These are phyloP conservation scores for Teratosphaeria gauchensis DNA, from an alignment of 2,329 filamentous ascomycete species.

Conservation along the genomic window DNA sequence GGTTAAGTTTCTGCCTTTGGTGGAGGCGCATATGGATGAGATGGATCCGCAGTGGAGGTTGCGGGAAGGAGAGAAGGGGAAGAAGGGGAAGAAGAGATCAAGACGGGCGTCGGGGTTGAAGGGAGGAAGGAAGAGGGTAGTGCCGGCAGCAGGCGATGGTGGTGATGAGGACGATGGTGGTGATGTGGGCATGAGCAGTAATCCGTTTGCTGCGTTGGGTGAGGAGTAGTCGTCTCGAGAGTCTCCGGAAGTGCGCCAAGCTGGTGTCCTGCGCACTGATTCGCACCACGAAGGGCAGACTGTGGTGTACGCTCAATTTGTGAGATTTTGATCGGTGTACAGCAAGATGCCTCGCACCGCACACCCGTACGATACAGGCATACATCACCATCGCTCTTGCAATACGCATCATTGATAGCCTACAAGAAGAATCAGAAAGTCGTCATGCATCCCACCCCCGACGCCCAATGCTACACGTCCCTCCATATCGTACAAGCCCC, in stretches of 20 bases:
- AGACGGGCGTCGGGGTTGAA: constrained; percentile 7
- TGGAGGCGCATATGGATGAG: not conserved
- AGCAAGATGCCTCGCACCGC: not conserved
- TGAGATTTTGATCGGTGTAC: not conserved
- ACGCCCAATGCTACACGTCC: not conserved
- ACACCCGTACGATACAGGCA: not conserved
- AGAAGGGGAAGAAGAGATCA: not conserved
- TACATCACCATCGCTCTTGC: not conserved
- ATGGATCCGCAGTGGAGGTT: not conserved
- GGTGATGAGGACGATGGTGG: constrained; percentile 37
- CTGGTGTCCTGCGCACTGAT: too few species aligned
- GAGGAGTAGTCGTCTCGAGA: not conserved
- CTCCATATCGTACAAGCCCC: not conserved
- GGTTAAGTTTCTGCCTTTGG: not conserved
- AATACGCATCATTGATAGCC: not conserved
- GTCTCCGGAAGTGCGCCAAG: too few species aligned
- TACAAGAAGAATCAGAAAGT: not conserved
- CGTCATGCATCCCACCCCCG: not conserved
- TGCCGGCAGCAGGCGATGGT: not conserved
- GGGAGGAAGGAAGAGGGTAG: constrained; percentile 32
- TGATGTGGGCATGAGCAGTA: constrained; percentile 42
- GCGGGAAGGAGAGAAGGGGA: not conserved
- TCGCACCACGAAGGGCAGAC: too few species aligned
- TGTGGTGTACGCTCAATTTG: not conserved
- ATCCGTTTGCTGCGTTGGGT: constrained; percentile 5